Base-by-base conservation (phyloP, 345 rosid species). In the Ceriops zippeliana region DNA sequence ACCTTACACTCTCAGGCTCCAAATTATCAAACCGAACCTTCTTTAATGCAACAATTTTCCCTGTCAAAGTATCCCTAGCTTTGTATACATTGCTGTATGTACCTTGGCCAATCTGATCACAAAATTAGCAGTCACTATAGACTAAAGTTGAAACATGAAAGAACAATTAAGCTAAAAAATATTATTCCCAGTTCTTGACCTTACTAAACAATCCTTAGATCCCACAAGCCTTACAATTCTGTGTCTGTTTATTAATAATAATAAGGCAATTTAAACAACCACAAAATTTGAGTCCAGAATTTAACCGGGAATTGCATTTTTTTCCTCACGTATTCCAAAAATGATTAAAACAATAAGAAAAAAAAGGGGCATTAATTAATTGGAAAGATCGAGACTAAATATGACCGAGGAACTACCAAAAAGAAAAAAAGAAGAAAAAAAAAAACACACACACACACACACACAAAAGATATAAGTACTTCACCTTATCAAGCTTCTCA, bases 41-140 rank as follows among this genome's bases (percentile, higher is more conserved):
- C 79, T 76, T 76, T 67, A 76, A 49, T 15, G 79, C 79, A 32
- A 76, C 75, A 70, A 76, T 70, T 66, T 76, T 76, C 62, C 79
- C 79, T n/a, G 75, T 70, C 68, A 71, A 38, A 21, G 75, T 51
- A 47, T 76, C 79, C 75, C 72, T 70, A 62, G 79, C 79, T 67
- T 76, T 76, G 75, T 76, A 76, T 22, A 70, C 79, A 62, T 76
- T 76, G 58, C 79, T 76, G 51, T 76, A 76, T 8, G 79, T 76
- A 22, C 79, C 79, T 63, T 76, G 79, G 26, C 79, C 79, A 66
- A 76, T 76, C 79, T 76, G 67, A 59, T 20, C 19, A 63, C 7
- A 63, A 13, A 20, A 69, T 17, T 27, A 70, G 6, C 62, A 66
- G 26, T 11, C 53, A 22, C 7, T 53, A 37, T 22, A 35, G 8